A percentile compares a stretch with the other conserved stretches of the same genome.
These are phyloP conservation scores for Madurella fahalii DNA, from an alignment of 2,329 filamentous ascomycete genomes.

Conservation along the genomic window DNA sequence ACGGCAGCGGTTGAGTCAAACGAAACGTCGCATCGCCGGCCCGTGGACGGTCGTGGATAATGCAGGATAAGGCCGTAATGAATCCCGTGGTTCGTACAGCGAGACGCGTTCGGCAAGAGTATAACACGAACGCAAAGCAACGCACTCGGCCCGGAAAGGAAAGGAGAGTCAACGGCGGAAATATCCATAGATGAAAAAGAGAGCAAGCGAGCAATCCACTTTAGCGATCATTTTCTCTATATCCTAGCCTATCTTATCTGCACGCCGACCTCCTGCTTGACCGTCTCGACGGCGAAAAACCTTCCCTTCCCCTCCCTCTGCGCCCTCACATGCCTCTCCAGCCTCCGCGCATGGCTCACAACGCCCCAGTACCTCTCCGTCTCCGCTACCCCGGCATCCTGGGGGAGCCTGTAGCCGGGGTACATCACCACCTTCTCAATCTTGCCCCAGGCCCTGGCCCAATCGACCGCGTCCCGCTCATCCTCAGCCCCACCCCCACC, in stretches of 20 bases:
- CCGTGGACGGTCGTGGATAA: too few relatives aligned
- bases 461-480: slow-evolving; percentile 46
- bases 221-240: too few relatives aligned
- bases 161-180: too few relatives aligned
- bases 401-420: slow-evolving; percentile 40
- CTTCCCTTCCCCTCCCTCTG: slow-evolving; percentile 46
- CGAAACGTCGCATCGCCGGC: too few relatives aligned
- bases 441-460: slow-evolving; percentile 52
- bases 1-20: too few relatives aligned
- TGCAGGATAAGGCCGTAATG: too few relatives aligned
- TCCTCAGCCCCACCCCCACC: neutral
- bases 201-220: too few relatives aligned
- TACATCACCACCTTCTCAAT: slow-evolving; percentile 43
- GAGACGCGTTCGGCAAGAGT: too few relatives aligned
- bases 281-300: slow-evolving; percentile 41
- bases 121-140: too few relatives aligned
- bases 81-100: too few relatives aligned
- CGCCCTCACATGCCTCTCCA: slow-evolving; percentile 46
- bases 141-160: too few relatives aligned
- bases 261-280: neutral
- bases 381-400: slow-evolving; percentile 9
- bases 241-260: neutral
- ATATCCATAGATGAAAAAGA: too few relatives aligned
- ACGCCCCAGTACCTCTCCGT: slow-evolving; percentile 30
- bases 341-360: slow-evolving; percentile 35